Conservation (phyloP, 2,329 filamentous ascomycete species). For the Sarocladiaceae sp. region DNA sequence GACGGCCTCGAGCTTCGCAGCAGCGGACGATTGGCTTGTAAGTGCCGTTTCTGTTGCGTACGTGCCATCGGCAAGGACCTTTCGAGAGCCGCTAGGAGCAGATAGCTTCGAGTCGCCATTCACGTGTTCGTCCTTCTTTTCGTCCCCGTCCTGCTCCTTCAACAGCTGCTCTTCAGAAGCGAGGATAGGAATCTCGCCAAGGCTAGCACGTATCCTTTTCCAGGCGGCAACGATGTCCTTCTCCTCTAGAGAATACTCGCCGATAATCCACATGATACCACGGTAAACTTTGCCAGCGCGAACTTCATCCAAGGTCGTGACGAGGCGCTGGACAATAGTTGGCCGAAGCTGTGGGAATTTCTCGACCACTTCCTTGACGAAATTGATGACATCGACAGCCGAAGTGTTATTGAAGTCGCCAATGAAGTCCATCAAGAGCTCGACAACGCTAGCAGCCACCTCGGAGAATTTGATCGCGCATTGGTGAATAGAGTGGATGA, state of each 20-base stretch:
- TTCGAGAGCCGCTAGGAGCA: conserved; percentile 76
- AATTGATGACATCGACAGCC: conserved; percentile 94
- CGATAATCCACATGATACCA: conserved; percentile 94
- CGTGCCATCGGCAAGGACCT: conserved; percentile 91
- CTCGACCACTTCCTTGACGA: conserved; percentile 98
- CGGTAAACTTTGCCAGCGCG: conserved; percentile 96
- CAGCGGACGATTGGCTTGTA: conserved; percentile 83
- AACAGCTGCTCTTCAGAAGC: conserved; percentile 88
- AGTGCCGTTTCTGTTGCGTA: conserved; percentile 96
- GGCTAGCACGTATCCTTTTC: conserved; percentile 88
- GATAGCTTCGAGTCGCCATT: conserved; percentile 75
- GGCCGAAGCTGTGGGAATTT: conserved; percentile 88
- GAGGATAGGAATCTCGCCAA: conserved; percentile 95
- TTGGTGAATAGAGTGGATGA: conserved; percentile 96
- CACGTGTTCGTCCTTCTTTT: conserved; percentile 58
- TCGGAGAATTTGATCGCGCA: conserved; percentile 99
- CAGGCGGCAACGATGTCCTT: conserved; percentile 93
- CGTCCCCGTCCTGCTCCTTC: conserved; percentile 72
- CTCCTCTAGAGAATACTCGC: conserved; percentile 91
- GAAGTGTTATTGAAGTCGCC: conserved; percentile 96
- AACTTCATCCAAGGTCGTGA: conserved; percentile 86
- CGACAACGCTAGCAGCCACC: conserved; percentile 92
- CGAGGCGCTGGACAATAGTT: conserved; percentile 81
- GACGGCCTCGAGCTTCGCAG: conserved; percentile 89
- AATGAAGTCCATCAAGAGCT: conserved; percentile 97